Base-by-base conservation (phyloP, 2,329 filamentous ascomycete genomes). In the Cordyceps javanica region DNA sequence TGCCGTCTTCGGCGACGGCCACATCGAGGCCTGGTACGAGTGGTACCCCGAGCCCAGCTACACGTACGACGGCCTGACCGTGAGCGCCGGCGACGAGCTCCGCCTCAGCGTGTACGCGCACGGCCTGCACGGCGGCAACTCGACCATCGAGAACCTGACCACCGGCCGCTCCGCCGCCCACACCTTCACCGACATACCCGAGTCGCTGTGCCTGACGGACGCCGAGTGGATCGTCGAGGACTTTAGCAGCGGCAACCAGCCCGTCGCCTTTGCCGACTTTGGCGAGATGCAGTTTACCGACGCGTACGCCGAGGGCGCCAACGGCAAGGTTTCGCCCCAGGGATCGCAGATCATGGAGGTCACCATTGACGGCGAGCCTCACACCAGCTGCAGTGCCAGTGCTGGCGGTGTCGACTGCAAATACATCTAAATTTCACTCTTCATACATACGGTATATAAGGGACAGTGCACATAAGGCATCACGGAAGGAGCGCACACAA, bases 191-290 rank as follows among this genome's bases (percentile, higher is more conserved):
- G 72, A 70, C 54, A 70, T 80, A 51, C 66, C 66, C 2, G 68
- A 68, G n/a, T 61, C 64, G 16, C 74, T 85, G 14, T 80, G 77
- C 64, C 73, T 81, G 61, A 75, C 77, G 62, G 82, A 82, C 61
- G 81, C 79, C 14, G 81, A 83, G 64, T 85, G 81, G 80, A 83
- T 84, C 63, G 78, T 83, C 36, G 81, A 83, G 68, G 46, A 58
- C 48, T 58, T 52, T n/a, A 64, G 66, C 51, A 54, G 60, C 2
- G 63, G 60, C 45, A 62, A 62, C 54, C 57, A 58, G 28, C 60
- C 63, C 34, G 68, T 71, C 14, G 60, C 63, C 3, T 64, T 71
- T 48, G 68, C 65, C 14, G 34, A 71, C 61, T 71, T 71, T 55
- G 69, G 65, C 48, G 63, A 60, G 26, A 60, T 70, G 23, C 62